Conservation (phyloP, 768 basidiomycete species). For the Rhodotorula toruloides region DNA sequence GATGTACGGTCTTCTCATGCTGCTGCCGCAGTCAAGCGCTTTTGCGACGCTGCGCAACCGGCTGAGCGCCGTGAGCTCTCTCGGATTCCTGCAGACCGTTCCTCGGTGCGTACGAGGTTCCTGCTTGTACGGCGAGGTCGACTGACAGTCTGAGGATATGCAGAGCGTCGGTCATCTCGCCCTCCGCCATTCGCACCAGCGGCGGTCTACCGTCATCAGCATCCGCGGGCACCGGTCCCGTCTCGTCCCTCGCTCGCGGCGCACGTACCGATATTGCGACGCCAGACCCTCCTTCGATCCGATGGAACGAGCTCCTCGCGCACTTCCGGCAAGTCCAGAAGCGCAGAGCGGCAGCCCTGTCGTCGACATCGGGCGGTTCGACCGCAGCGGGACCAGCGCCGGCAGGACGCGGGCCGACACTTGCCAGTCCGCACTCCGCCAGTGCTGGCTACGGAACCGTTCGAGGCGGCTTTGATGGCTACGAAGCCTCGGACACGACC, state of each 20-base stretch:
- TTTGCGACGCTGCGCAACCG: constrained; percentile 92
- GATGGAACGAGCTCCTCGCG: constrained; percentile 87
- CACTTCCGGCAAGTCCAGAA: constrained; percentile 85
- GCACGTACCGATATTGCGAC: constrained; percentile 53
- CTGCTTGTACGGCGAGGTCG: background rate
- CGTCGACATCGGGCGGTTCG: background rate
- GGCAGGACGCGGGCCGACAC: background rate
- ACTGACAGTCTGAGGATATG: background rate
- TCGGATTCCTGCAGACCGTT: constrained; percentile 85
- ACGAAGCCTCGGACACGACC: too few species aligned
- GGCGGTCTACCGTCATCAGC: background rate
- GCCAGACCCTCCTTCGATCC: constrained; percentile 59
- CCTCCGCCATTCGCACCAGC: background rate
- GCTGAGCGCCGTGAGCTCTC: constrained; percentile 87
- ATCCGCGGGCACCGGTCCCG: constrained; percentile 1
- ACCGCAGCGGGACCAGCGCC: too few species aligned
- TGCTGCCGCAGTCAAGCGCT: constrained; percentile 92
- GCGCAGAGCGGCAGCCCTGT: constrained; percentile 9
- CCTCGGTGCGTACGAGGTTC: constrained; percentile 48
- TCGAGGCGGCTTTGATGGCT: too few species aligned
- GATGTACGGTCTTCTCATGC: constrained; percentile 92
- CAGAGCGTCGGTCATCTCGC: background rate
- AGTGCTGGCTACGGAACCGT: background rate
- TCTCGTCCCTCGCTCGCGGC: constrained; percentile 46
- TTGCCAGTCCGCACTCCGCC: background rate